Base-by-base conservation (phyloP, 768 basidiomycete species). In the Lactifluus piperatus region DNA sequence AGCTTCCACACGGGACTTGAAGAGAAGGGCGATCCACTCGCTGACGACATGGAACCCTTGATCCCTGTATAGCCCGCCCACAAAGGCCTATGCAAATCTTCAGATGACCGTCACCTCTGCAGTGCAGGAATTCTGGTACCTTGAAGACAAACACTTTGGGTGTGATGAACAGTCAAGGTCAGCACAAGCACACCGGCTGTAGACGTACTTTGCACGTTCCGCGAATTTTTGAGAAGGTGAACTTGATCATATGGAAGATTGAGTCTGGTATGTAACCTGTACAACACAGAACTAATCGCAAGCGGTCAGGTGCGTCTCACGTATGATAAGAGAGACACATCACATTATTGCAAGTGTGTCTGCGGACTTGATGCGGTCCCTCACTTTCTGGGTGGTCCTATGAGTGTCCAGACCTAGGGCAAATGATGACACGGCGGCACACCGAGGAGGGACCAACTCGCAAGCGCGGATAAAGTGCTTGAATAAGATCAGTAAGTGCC, bases 101-200 rank as follows among this genome's bases (percentile, higher is more conserved):
- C 9, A 50, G 53, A 49, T 11, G 43, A 57, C 22, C 26, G 27
- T 30, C 22, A 5, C 20, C 48, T 0, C 48, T 30, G 10, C n/a
- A 36, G 22, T 29, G 9, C 14, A 45, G 9, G 41, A 26, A 47
- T 13, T 8, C 7, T 5, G 14, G 29, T 51, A 61, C 60, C 55
- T 61, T 61, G 29, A 61, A 61, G 18, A 61, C 55, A 52, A 32
- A 44, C 54, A 47, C 60, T 61, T 49, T 18, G 6, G 14, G n/a
- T 8, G 8, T 20, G 41, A 30, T 4, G 16, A 37, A 8, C 18
- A 2, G 44, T 48, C 5, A 47, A 5, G 3, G n/a, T 34, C 14
- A 9, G 20, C n/a, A 13, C n/a, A 24, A 27, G 11, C 22, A 4
- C 24, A 43, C 0, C 13, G n/a, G 26, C 6, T 10, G 11, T 29